Evolutionary conservation across 225 moss, liverwort and hornwort species (phyloP), one percentile per base, ranked within the genome.

Genomic region (Asterella californica): DNA sequence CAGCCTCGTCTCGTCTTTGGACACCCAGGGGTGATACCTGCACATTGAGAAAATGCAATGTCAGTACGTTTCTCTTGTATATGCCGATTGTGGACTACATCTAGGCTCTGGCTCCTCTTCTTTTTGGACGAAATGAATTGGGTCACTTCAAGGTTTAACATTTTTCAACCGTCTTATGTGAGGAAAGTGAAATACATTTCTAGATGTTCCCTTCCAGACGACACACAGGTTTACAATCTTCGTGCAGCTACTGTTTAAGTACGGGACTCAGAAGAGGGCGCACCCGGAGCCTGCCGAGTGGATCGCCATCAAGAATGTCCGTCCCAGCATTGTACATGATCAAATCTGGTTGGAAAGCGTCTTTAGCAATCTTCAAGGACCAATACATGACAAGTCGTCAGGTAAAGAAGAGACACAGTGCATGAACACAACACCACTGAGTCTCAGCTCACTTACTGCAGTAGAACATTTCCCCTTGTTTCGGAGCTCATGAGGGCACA

Each of bases 321-420:
- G 99, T 99, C 52, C 95, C 99, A 62, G 99, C 99, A 83, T 99
- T 99, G 84, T 99, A 99, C 15, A 99, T 72, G 36, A 99, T 79
- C 70, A 91, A 79, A 30, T 95, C 88, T 47, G 99, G 92, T 81
- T 89, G 76, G 78, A 92, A 95, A 36, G 84, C 80, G 18, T 81
- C 37, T 82, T 81, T 84, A 33, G 89, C 91, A 80, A 55, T 91
- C 92, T 94, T 85, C 72, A 70, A 46, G n/a, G 22, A 64, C 70
- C 57, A 15, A 12, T 55, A 27, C 10, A 78, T 15, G 61, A 50
- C 34, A 60, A 69, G 18, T 27, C 53, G 74, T 45, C 46, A 49
- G 10, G 27, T 25, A 12, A 48, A 72, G 25, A 10, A 29, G 24
- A 2, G 25, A 48, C 64, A 27, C 22, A 27, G 21, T 47, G 24